phyloP scores from a whole-genome alignment of 208 protist genomes.

The Leptomonas pyrrhocoris region DNA sequence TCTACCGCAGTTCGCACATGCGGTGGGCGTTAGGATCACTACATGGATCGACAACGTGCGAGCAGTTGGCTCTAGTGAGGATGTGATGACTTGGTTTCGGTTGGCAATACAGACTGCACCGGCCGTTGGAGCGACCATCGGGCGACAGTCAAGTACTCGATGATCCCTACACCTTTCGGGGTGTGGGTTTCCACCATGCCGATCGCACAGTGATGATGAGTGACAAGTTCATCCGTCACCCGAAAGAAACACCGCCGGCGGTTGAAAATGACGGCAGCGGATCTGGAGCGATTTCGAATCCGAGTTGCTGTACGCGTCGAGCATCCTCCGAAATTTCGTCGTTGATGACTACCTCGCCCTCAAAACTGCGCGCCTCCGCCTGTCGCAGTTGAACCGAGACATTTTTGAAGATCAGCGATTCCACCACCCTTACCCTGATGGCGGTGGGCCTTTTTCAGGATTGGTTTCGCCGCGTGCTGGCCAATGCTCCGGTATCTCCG shows the following conservation, averaged over 20 bases:
- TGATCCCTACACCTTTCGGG: no score
- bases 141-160: no score
- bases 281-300: neutral
- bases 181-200: neutral
- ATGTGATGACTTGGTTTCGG: no score
- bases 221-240: neutral
- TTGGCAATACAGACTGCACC: no score
- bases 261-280: neutral
- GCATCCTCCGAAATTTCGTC: neutral
- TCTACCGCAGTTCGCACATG: no score
- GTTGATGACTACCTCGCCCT: neutral
- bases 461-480: neutral
- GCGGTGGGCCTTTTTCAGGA: slow-evolving; percentile 1
- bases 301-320: neutral
- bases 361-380: neutral
- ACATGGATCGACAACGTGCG: no score
- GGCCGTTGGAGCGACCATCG: no score
- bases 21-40: no score
- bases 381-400: neutral
- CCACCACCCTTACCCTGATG: neutral
- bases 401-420: neutral
- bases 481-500: neutral
- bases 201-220: neutral
- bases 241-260: neutral
- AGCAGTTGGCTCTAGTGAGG: no score